Evolutionary conservation across 345 rosid species (phyloP).

Genomic region (Geranium brycei): DNA sequence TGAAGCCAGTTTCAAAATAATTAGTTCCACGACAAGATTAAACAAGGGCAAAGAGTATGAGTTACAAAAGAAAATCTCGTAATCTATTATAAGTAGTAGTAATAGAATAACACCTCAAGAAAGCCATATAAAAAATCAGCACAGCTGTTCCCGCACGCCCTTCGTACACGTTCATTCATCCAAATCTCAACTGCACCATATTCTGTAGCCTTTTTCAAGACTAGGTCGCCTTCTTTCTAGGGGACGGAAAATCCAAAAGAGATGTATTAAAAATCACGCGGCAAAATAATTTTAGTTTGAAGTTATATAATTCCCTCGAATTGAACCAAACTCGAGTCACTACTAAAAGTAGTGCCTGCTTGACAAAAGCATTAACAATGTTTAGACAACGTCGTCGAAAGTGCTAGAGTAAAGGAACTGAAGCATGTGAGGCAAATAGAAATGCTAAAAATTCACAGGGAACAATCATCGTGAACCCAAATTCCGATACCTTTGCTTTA

Average conservation of each 20-base stretch:
- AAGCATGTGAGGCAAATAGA: no score
- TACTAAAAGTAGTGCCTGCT: no score
- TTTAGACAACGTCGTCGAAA: background rate
- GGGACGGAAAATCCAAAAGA: constrained; percentile 10
- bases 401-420: background rate
- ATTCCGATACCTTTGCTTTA: constrained; percentile 42
- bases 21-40: constrained; percentile 8
- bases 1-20: constrained; percentile 21
- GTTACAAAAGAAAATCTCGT: constrained; percentile 2
- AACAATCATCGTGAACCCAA: background rate
- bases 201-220: constrained; percentile 91
- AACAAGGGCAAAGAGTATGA: background rate
- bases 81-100: constrained; percentile 13
- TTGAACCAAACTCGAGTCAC: background rate
- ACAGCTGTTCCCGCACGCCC: constrained; percentile 93
- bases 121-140: constrained; percentile 85
- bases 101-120: constrained; percentile 56
- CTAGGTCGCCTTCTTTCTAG: constrained; percentile 64
- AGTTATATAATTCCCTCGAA: background rate
- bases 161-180: constrained; percentile 94
- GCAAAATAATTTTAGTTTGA: no score
- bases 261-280: background rate
- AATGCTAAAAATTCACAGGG: constrained; percentile 1
- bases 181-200: constrained; percentile 95
- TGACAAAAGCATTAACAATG: background rate